Conservation (phyloP, 257 asterid species). For the Plectranthus barbatus region DNA sequence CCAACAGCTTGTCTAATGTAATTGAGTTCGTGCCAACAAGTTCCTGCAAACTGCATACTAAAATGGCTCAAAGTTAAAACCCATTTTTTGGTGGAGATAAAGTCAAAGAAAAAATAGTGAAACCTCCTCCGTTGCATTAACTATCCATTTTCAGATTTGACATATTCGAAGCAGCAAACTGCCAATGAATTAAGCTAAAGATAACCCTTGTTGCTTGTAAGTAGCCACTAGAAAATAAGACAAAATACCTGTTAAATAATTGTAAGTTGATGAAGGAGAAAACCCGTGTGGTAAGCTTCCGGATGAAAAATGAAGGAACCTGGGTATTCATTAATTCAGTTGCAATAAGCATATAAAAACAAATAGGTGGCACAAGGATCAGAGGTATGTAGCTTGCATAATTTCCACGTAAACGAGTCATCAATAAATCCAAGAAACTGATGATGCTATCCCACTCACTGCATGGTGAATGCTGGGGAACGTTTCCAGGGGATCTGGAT, state of each 20-base stretch:
- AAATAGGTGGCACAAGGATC: neutral
- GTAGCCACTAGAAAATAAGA: neutral
- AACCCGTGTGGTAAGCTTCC: conserved; percentile 91
- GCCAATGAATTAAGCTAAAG: conserved; percentile 13
- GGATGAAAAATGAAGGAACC: conserved; percentile 97
- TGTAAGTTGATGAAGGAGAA: conserved; percentile 94
- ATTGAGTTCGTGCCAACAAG: conserved; percentile 96
- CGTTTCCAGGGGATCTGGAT: conserved; percentile 75
- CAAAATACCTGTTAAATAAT: conserved; percentile 74
- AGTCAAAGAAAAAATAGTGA: conserved; percentile 7
- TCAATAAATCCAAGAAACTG: conserved; percentile 81
- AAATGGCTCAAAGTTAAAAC: conserved; percentile 13
- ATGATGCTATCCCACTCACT: conserved; percentile 93
- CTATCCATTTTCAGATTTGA: conserved; percentile 97
- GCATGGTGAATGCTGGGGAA: conserved; percentile 65
- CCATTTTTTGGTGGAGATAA: neutral
- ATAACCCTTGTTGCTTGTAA: neutral
- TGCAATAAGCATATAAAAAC: neutral
- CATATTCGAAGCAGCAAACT: conserved; percentile 95
- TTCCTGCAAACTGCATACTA: conserved; percentile 82
- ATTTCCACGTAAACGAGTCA: conserved; percentile 68
- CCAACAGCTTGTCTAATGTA: conserved; percentile 99
- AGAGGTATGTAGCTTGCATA: conserved; percentile 37
- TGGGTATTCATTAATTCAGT: conserved; percentile 24
- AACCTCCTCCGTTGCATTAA: conserved; percentile 85